Evolutionary conservation across 345 rosid species (phyloP).

Genomic region (Euphorbia pulcherrima): DNA sequence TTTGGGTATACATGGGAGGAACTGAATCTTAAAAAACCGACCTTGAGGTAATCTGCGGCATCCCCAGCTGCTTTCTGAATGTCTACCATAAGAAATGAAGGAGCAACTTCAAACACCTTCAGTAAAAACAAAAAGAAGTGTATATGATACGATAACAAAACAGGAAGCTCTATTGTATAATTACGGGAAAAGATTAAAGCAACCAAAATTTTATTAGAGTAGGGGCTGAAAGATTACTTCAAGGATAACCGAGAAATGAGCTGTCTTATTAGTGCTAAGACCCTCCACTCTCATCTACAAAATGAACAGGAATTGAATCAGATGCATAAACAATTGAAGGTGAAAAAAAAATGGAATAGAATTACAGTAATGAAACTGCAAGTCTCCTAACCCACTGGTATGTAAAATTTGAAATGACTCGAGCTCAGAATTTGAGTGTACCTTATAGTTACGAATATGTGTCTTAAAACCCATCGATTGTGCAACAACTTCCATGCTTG

Average conservation of each 20-base stretch:
- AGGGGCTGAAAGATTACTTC: constrained; percentile 47
- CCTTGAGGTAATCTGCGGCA: constrained; percentile 69
- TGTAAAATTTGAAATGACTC: neutral
- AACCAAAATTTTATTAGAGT: constrained; percentile 2
- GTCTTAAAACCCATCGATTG: constrained; percentile 99
- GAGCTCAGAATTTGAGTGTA: constrained; percentile 21
- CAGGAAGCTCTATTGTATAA: neutral
- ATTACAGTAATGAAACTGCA: neutral
- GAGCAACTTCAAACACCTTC: constrained; percentile 91
- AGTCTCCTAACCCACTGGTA: neutral
- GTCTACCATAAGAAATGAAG: constrained; percentile 80
- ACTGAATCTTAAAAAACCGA: constrained; percentile 27
- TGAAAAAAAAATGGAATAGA: neutral
- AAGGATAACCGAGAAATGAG: constrained; percentile 70
- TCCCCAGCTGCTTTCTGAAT: constrained; percentile 74
- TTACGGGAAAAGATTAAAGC: neutral
- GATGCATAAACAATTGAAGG: neutral
- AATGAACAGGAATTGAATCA: constrained; percentile 10
- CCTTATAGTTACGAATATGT: constrained; percentile 93
- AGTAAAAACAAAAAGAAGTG: neutral
- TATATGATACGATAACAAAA: neutral
- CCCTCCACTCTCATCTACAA: constrained; percentile 97
- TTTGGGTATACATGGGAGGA: neutral
- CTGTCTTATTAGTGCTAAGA: constrained; percentile 55
- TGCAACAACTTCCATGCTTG: constrained; percentile 96